phyloP scores from a whole-genome alignment of 192 early-diverging fungal species.

The Bifiguratus adelaidae region DNA sequence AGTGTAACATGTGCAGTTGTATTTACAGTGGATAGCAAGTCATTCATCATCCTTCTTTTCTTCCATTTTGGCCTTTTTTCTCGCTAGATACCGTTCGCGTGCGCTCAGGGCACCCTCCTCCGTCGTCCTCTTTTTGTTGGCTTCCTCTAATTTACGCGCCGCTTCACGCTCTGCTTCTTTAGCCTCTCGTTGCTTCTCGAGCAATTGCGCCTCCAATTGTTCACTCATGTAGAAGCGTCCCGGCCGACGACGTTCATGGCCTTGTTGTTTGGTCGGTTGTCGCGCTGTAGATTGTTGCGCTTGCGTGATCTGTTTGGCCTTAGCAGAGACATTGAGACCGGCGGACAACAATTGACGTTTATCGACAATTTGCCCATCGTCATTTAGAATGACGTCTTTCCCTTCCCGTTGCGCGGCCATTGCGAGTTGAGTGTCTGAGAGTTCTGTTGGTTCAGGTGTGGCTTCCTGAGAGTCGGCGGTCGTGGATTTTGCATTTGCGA shows the following conservation, averaged over 20 bases:
- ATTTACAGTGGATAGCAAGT: no score
- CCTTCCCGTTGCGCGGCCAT: slow-evolving; percentile 30
- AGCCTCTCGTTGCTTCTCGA: slow-evolving; percentile 4
- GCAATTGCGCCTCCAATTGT: slow-evolving; percentile 26
- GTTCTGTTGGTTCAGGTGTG: slow-evolving; percentile 4
- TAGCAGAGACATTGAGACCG: slow-evolving; percentile 57
- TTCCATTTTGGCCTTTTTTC: slow-evolving; percentile 26
- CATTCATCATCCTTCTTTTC: no score
- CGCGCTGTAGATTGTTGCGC: slow-evolving; percentile 1
- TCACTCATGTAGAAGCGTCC: slow-evolving; percentile 32
- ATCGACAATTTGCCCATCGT: slow-evolving; percentile 62
- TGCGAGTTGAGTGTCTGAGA: slow-evolving; percentile 16
- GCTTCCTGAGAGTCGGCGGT: slow-evolving; percentile 4
- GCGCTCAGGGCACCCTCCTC: slow-evolving; percentile 35
- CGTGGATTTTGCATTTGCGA: slow-evolving; percentile 5
- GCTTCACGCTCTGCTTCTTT: slow-evolving; percentile 12
- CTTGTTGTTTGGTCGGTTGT: slow-evolving; percentile 6
- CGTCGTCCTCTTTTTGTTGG: slow-evolving; percentile 32
- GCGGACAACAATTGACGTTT: slow-evolving; percentile 58
- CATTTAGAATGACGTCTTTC: slow-evolving; percentile 46
- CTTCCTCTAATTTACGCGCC: slow-evolving; percentile 33
- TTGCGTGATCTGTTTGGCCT: slow-evolving; percentile 9
- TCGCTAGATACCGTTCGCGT: slow-evolving; percentile 35
- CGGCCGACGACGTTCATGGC: slow-evolving; percentile 15
- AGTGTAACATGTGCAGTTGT: no score